Base-by-base conservation (phyloP, 169 alveolate species). In the Theileria annulata region DNA sequence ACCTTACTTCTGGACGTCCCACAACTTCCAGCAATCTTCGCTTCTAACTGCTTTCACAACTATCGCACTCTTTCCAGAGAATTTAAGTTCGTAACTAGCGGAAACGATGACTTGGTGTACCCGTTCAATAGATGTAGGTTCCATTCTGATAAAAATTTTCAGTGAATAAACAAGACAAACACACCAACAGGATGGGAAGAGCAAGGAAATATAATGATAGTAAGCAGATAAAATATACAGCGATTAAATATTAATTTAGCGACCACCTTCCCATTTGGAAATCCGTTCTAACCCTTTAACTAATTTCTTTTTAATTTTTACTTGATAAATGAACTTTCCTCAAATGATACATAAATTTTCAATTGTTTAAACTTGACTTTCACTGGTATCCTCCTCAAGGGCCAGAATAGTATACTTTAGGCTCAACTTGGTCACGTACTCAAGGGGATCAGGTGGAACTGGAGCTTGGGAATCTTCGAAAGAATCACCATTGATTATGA, bases 1-100 rank as follows among this genome's bases (percentile, higher is more conserved):
- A 87, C 94, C 27, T 70, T 90, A 33, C 80, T 90, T 83, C 74
- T 90, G 75, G 94, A 90, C 79, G 87, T 90, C 21, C 94, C 94
- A 51, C 94, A 90, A 69, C 78, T 90, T n/a, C 94, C 94, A 23
- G 94, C 94, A n/a, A 90, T 90, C 15, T 86, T 90, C 84, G 90
- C 91, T 33, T 92, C 90, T 0, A 87, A 90, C 79, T 70, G 88
- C 68, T 84, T 80, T 82, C 88, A 86, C 68, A 90, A 90, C 83
- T 83, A 87, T 71, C 72, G 83, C 54, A 84, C 79, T 31, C 75
- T 74, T 35, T 66, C 60, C 27, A 31, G 70, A 47, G 87, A 84
- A 59, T 51, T 84, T 54, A 77, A 37, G 51, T 28, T 72, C 33
- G 76, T 71, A n/a, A 31, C 56, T 0, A 21, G 35, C 12, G 84